These are phyloP conservation scores for Neurospora africana DNA, from an alignment of 495 filamentous ascomycete genomes.

Conservation along the genomic window DNA sequence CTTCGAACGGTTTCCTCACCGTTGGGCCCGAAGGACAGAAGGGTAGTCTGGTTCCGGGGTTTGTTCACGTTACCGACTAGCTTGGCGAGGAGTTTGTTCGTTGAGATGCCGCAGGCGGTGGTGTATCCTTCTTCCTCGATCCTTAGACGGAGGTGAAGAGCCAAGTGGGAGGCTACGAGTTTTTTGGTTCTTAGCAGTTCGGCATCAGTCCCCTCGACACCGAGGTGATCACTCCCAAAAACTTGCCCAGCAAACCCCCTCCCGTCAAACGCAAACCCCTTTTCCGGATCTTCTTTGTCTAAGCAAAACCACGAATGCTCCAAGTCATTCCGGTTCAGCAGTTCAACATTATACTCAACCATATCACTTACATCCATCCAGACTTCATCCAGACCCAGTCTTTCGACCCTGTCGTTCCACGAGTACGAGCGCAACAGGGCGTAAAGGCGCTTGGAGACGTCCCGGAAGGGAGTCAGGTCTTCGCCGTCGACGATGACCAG, in stretches of 20 bases:
- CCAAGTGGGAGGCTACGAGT: slow-evolving; percentile 64
- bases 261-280: slow-evolving; percentile 71
- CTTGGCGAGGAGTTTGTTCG: slow-evolving; percentile 75
- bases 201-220: not conserved
- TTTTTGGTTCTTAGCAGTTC: slow-evolving; percentile 42
- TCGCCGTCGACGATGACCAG: slow-evolving; percentile 79
- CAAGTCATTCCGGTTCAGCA: slow-evolving; percentile 59
- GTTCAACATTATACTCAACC: slow-evolving; percentile 61
- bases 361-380: slow-evolving; percentile 74
- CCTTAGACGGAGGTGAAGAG: slow-evolving; percentile 54
- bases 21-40: slow-evolving; percentile 45
- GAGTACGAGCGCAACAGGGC: slow-evolving; percentile 54
- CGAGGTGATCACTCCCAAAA: slow-evolving; percentile 1
- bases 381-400: slow-evolving; percentile 78
- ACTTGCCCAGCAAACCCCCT: slow-evolving; percentile 36
- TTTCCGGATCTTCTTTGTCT: slow-evolving; percentile 61
- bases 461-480: slow-evolving; percentile 73
- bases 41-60: slow-evolving; percentile 73
- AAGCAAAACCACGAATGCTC: slow-evolving; percentile 68
- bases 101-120: slow-evolving; percentile 76
- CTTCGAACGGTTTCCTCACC: slow-evolving; percentile 37
- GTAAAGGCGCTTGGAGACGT: slow-evolving; percentile 75
- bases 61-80: slow-evolving; percentile 77
- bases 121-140: slow-evolving; percentile 78
- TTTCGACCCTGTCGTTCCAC: slow-evolving; percentile 68